A percentile compares a stretch with the other conserved stretches of the same genome.
Conservation (phyloP, 108 stramenopile genomes). For the Fistulifera pelliculosa region DNA sequence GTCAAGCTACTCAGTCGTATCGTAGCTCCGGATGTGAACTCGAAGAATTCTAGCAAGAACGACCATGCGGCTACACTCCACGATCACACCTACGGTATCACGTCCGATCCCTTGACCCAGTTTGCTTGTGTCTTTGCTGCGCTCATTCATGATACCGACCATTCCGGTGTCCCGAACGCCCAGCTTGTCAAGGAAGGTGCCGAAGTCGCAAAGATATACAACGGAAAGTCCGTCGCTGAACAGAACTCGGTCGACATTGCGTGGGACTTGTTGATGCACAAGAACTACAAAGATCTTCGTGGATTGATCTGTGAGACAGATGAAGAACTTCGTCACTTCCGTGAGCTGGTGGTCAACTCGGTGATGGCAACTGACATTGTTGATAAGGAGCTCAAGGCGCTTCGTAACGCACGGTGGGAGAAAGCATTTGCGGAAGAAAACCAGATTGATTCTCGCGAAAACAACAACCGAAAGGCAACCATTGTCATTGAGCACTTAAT, state of each 20-base stretch:
- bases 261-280: constrained; percentile 9
- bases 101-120: constrained; percentile 39
- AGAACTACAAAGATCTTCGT: neutral
- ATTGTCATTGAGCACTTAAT: constrained; percentile 2
- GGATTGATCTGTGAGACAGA: neutral
- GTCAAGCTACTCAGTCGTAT: constrained; percentile 22
- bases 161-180: constrained; percentile 36
- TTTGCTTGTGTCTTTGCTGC: constrained; percentile 40
- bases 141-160: constrained; percentile 45
- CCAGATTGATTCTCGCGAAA: neutral
- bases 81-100: constrained; percentile 39
- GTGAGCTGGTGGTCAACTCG: neutral
- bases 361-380: constrained; percentile 4
- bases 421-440: constrained; percentile 10
- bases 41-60: neutral
- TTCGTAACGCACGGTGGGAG: constrained; percentile 12
- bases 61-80: constrained; percentile 9
- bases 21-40: constrained; percentile 16
- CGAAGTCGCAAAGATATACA: constrained; percentile 5
- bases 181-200: constrained; percentile 13
- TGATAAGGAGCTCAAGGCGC: constrained; percentile 16
- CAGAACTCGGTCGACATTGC: constrained; percentile 16
- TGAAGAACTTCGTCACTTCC: neutral
- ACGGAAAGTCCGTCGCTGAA: constrained; percentile 9
- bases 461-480: neutral